Percentiles rank a stretch among this genome's conserved stretches.
phyloP scores from a whole-genome alignment of 2,329 filamentous ascomycete genomes.

The Arthrobotrys musiformis region DNA sequence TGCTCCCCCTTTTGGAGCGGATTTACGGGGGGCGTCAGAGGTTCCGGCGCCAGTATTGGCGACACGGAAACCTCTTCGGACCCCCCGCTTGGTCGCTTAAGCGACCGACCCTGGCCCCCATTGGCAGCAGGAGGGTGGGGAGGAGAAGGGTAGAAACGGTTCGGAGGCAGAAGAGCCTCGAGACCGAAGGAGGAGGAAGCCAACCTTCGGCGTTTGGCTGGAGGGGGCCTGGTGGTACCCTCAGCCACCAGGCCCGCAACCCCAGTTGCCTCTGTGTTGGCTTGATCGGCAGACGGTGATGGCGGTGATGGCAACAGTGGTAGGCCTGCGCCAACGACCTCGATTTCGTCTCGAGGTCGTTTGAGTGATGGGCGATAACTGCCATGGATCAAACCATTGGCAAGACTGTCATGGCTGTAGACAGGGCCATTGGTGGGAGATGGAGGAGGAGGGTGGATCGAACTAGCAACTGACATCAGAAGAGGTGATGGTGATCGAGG shows the following conservation, averaged over 20 bases:
- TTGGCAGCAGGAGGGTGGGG: no score
- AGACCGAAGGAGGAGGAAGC: background rate
- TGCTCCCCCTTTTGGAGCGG: no score
- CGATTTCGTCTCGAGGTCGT: background rate
- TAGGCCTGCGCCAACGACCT: no score
- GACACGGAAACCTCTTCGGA: no score
- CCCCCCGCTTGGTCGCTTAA: no score
- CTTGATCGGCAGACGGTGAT: background rate
- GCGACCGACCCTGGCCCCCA: no score
- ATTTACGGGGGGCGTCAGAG: no score
- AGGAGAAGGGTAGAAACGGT: background rate
- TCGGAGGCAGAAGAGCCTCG: background rate
- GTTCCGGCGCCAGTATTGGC: no score
- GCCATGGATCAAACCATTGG: background rate
- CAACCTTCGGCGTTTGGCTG: background rate
- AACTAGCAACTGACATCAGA: no score
- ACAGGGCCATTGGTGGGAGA: background rate
- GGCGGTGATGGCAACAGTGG: background rate
- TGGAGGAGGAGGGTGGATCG: background rate
- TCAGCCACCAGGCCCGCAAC: background rate
- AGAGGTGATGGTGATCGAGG: no score
- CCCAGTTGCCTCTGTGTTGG: no score
- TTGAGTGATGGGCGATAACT: background rate
- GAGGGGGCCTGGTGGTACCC: background rate
- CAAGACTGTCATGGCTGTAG: background rate